Evolutionary conservation across 768 basidiomycete species (phyloP).

Genomic region (Gymnopilus dilepis): DNA sequence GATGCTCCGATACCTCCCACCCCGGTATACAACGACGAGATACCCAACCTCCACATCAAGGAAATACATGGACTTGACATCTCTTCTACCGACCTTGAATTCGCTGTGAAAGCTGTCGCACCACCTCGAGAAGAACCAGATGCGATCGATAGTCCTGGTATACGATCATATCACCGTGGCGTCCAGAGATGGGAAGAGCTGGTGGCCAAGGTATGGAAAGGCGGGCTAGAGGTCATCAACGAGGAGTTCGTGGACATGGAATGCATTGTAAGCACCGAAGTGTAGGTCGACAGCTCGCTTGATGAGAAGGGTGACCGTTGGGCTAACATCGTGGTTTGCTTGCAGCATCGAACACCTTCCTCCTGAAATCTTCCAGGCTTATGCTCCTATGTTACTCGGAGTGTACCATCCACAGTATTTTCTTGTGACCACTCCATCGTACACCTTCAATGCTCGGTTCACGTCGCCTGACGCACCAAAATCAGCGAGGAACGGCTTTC

Average conservation of each 20-base stretch:
- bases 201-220: constrained; percentile 72
- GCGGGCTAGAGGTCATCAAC: constrained; percentile 72
- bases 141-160: constrained; percentile 23
- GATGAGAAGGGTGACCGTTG: not conserved
- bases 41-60: constrained; percentile 61
- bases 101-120: constrained; percentile 53
- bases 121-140: constrained; percentile 42
- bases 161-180: constrained; percentile 31
- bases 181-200: constrained; percentile 72
- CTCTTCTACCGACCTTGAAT: constrained; percentile 53
- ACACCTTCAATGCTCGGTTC: constrained; percentile 81
- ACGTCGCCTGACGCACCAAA: constrained; percentile 53
- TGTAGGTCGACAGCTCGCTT: constrained; percentile 53
- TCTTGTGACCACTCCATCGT: constrained; percentile 86
- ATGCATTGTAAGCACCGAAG: constrained; percentile 80
- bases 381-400: constrained; percentile 77
- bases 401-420: constrained; percentile 76
- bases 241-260: constrained; percentile 65
- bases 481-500: constrained; percentile 55
- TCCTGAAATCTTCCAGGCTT: constrained; percentile 58
- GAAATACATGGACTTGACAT: constrained; percentile 76
- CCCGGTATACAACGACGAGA: constrained; percentile 43
- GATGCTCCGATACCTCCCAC: constrained; percentile 27
- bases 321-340: constrained; percentile 10
- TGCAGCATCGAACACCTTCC: constrained; percentile 81